Conservation (phyloP, 176 grass and related monocot genomes). For the Hsuehochloa calcarea region DNA sequence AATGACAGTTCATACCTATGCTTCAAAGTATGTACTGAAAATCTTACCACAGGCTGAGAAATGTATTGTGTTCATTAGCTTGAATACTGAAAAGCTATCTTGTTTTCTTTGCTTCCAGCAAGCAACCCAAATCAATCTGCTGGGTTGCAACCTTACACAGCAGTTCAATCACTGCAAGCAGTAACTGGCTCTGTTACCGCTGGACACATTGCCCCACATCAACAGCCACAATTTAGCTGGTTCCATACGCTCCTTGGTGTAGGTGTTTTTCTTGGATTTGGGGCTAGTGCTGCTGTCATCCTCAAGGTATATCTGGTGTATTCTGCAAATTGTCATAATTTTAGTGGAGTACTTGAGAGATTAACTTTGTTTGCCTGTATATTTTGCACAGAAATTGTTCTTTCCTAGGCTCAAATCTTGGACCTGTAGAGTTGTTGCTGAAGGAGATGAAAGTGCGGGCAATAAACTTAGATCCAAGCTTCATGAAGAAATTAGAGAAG, state of each 20-base stretch:
- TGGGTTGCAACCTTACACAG: slow-evolving; percentile 33
- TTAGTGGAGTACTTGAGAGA: background rate
- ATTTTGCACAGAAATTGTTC: slow-evolving; percentile 60
- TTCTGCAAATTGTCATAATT: background rate
- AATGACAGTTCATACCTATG: slow-evolving; percentile 5
- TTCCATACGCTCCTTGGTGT: slow-evolving; percentile 59
- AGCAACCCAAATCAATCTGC: slow-evolving; percentile 43
- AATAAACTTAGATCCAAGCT: slow-evolving; percentile 54
- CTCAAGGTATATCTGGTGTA: slow-evolving; percentile 55
- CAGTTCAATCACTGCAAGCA: slow-evolving; percentile 37
- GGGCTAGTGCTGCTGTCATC: slow-evolving; percentile 52
- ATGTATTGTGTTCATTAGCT: background rate
- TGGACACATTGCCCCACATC: slow-evolving; percentile 24
- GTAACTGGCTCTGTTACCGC: slow-evolving; percentile 15
- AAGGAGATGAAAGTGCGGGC: slow-evolving; percentile 64
- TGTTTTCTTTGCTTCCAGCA: slow-evolving; percentile 48
- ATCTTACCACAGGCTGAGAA: background rate
- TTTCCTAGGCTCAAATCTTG: slow-evolving; percentile 70
- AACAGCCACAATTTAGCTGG: slow-evolving; percentile 51
- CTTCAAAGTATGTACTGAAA: background rate
- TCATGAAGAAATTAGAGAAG: slow-evolving; percentile 73
- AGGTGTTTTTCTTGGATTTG: slow-evolving; percentile 63
- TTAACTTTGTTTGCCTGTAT: slow-evolving; percentile 17
- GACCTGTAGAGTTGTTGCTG: slow-evolving; percentile 56
- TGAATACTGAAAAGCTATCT: slow-evolving; percentile 25